phyloP scores from a whole-genome alignment of 1,139 yeast species.

The Zygosaccharomyces pseudobailii region DNA sequence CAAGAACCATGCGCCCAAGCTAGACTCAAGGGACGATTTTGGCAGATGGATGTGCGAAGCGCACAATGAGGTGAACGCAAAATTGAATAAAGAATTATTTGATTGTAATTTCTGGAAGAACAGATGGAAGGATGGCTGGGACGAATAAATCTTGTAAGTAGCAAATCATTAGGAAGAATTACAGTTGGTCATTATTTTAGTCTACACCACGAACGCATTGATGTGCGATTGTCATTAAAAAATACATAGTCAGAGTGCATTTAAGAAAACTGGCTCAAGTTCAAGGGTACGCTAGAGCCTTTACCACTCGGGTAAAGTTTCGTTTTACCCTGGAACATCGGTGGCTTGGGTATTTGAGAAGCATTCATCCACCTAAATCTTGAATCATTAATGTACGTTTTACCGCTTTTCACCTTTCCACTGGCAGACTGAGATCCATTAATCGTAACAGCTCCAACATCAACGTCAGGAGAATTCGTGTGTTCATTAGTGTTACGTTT shows the following conservation, averaged over 20 bases:
- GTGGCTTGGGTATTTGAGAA: constrained; percentile 73
- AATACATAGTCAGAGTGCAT: background rate
- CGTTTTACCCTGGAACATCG: constrained; percentile 62
- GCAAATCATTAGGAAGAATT: background rate
- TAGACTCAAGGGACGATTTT: constrained; percentile 67
- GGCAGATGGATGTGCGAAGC: constrained; percentile 94
- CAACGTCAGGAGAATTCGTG: constrained; percentile 33
- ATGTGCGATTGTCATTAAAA: background rate
- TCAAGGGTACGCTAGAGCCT: constrained; percentile 88
- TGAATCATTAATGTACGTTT: constrained; percentile 60
- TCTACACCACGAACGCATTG: background rate
- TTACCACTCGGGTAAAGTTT: constrained; percentile 94
- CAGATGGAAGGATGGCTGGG: constrained; percentile 86
- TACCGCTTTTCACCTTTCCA: constrained; percentile 44
- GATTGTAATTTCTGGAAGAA: constrained; percentile 88
- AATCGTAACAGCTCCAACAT: constrained; percentile 35
- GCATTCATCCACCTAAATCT: constrained; percentile 70
- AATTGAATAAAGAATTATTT: constrained; percentile 78
- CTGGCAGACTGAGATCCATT: constrained; percentile 25
- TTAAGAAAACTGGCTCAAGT: constrained; percentile 43
- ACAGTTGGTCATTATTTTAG: background rate
- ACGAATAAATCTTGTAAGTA: constrained; percentile 33
- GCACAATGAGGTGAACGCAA: constrained; percentile 82
- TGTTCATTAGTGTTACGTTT: constrained; percentile 16
- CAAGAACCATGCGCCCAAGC: constrained; percentile 56